Conservation (phyloP, 176 grass and related monocot species). For the Cenchrus fungigraminus region DNA sequence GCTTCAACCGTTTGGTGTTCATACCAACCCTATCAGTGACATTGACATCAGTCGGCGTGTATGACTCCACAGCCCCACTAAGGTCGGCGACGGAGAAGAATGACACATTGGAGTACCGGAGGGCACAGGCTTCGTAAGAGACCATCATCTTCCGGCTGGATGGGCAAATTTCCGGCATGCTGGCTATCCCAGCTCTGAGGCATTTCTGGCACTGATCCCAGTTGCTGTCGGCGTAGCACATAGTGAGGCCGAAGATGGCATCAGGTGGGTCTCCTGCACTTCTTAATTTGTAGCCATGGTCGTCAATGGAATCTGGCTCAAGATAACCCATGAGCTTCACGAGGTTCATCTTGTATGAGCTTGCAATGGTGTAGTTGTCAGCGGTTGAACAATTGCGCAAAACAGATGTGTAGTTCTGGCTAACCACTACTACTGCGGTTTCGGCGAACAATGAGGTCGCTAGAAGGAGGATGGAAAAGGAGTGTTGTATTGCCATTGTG, state of each 20-base stretch:
- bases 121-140: background rate
- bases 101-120: background rate
- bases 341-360: conserved; percentile 41
- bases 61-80: too few species aligned
- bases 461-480: background rate
- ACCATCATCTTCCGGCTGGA: background rate
- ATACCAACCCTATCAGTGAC: background rate
- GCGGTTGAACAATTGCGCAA: background rate
- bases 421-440: background rate
- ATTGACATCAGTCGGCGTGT: too few species aligned
- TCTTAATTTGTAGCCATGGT: background rate
- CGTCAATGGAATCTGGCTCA: background rate
- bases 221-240: conserved; percentile 42
- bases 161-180: background rate
- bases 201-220: conserved; percentile 21
- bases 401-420: background rate
- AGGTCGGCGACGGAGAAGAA: background rate
- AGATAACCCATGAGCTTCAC: background rate
- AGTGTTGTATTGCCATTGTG: background rate
- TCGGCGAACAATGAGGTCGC: background rate
- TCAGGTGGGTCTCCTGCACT: background rate
- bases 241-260: conserved; percentile 36
- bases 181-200: background rate
- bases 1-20: background rate
- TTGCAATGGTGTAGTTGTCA: conserved; percentile 22